Percentiles rank a stretch among this genome's conserved stretches.
Evolutionary conservation across 2,329 filamentous ascomycete species (phyloP).

Genomic region (Colletotrichum sp.): DNA sequence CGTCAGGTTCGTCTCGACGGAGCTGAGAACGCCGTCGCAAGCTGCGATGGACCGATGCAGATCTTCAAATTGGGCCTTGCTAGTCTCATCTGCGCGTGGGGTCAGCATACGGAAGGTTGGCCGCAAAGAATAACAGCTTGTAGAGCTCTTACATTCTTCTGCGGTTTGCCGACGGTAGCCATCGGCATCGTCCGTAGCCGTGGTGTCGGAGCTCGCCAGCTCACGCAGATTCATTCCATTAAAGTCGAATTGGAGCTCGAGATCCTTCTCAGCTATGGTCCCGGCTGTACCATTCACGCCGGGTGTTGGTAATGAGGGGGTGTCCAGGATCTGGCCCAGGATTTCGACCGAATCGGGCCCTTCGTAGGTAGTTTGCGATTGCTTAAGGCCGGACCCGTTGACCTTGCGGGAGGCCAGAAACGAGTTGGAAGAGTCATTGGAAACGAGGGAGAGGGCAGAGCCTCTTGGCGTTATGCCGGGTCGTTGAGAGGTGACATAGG

Average conservation of each 20-base stretch:
- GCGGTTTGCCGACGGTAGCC: conserved; percentile 57
- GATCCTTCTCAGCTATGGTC: conserved; percentile 51
- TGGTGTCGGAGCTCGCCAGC: conserved; percentile 54
- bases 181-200: conserved; percentile 25
- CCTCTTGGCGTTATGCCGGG: conserved; percentile 72
- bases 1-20: conserved; percentile 89
- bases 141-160: conserved; percentile 70
- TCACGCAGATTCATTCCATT: conserved; percentile 77
- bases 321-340: conserved; percentile 56
- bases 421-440: conserved; percentile 79
- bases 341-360: conserved; percentile 74
- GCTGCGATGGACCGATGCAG: conserved; percentile 87
- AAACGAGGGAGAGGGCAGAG: conserved; percentile 79
- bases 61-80: conserved; percentile 86
- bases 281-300: conserved; percentile 11
- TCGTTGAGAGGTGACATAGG: conserved; percentile 71
- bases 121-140: not conserved
- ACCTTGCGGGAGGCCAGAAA: conserved; percentile 69
- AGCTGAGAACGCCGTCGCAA: conserved; percentile 92
- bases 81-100: conserved; percentile 68
- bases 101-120: not conserved
- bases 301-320: conserved; percentile 23
- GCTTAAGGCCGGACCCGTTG: conserved; percentile 73
- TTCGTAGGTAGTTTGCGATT: conserved; percentile 55
- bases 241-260: conserved; percentile 79